Evolutionary conservation across 768 basidiomycete species (phyloP).

Genomic region (Lactarius sp.): DNA sequence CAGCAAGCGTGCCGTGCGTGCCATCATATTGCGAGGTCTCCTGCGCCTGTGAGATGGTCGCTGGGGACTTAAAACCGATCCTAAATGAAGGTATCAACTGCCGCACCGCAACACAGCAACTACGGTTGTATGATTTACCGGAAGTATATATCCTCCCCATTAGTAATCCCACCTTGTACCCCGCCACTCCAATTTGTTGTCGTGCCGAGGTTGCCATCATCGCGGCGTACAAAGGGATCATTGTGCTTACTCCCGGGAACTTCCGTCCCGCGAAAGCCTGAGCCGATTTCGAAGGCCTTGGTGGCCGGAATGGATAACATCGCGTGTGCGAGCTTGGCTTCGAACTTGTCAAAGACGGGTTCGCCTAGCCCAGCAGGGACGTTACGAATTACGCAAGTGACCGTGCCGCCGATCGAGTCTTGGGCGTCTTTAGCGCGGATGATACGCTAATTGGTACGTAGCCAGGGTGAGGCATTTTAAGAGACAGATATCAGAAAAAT

Average conservation of each 20-base stretch:
- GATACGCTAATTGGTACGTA: constrained; percentile 59
- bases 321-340: constrained; percentile 91
- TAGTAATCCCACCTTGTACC: constrained; percentile 95
- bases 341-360: constrained; percentile 98
- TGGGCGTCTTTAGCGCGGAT: constrained; percentile 83
- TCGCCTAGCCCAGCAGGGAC: constrained; percentile 91
- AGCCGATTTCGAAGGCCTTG: constrained; percentile 96
- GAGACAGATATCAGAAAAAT: background rate
- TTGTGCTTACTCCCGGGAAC: constrained; percentile 93
- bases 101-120: constrained; percentile 6
- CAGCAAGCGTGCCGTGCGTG: constrained; percentile 78
- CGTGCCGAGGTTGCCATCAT: constrained; percentile 74
- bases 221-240: constrained; percentile 68
- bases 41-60: constrained; percentile 93
- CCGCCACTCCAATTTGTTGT: constrained; percentile 95
- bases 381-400: constrained; percentile 92
- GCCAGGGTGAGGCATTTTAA: background rate
- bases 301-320: constrained; percentile 99
- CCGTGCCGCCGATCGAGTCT: constrained; percentile 97
- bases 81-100: constrained; percentile 36
- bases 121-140: constrained; percentile 45
- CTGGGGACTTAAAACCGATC: constrained; percentile 96
- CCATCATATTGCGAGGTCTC: constrained; percentile 92
- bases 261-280: constrained; percentile 92
- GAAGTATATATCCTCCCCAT: constrained; percentile 97